Percentiles rank a stretch among this genome's conserved stretches.
Conservation (phyloP, 768 basidiomycete genomes). For the Aureoboletus auriporus region DNA sequence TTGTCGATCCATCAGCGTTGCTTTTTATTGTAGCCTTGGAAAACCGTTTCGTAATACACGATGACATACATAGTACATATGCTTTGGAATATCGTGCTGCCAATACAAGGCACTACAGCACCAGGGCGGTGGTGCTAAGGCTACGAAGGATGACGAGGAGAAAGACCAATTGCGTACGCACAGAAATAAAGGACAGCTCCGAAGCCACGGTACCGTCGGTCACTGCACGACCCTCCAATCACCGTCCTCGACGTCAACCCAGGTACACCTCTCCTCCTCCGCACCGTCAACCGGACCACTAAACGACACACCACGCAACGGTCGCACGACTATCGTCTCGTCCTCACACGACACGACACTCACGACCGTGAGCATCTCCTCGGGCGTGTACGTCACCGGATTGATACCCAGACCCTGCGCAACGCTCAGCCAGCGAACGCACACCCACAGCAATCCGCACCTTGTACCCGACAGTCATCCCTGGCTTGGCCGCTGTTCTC, state of each 20-base stretch:
- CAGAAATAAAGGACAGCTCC: too few relatives aligned
- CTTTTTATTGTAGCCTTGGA: too few relatives aligned
- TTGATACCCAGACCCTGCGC: conserved; percentile 56
- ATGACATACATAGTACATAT: too few relatives aligned
- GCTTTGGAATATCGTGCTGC: too few relatives aligned
- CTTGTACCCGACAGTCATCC: conserved; percentile 46
- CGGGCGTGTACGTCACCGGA: conserved; percentile 56
- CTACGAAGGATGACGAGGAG: too few relatives aligned
- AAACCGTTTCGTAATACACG: too few relatives aligned
- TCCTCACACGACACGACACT: conserved; percentile 28
- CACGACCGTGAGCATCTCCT: conserved; percentile 48
- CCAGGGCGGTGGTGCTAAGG: too few relatives aligned
- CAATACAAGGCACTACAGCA: too few relatives aligned
- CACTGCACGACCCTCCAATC: conserved; percentile 27
- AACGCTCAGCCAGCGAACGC: not conserved
- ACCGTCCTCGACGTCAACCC: conserved; percentile 25
- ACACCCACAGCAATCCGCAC: conserved; percentile 23
- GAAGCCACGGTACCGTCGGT: conserved; percentile 16
- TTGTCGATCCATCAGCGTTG: too few relatives aligned
- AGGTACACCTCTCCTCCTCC: conserved; percentile 18
- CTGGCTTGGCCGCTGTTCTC: conserved; percentile 24
- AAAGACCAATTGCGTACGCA: too few relatives aligned
- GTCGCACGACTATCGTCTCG: conserved; percentile 11
- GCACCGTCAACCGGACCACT: conserved; percentile 22
- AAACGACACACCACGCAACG: conserved; percentile 25